Base-by-base conservation (phyloP, 805 yeast species). In the Candida germanica region DNA sequence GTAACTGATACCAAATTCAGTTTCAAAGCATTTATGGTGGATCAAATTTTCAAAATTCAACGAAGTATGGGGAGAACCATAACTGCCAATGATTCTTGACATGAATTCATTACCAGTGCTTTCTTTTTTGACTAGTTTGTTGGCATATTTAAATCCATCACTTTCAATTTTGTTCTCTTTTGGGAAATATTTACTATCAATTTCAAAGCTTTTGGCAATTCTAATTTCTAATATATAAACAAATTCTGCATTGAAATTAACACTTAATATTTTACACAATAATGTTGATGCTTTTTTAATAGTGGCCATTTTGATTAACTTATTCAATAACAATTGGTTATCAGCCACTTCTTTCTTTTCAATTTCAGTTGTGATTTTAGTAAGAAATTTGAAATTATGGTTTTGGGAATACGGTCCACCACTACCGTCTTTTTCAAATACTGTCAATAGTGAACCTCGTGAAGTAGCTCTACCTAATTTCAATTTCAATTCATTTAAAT, bases 341-440 rank as follows among this genome's bases (percentile, higher is more conserved):
- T 29, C 32, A 7, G 22, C 27, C 4, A 26, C 10, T 21, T 39
- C 44, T 15, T 30, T 32, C 15, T 26, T 33, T 33, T 44, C 51
- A 24, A 34, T 47, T 26, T 36, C 38, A 9, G 31, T 41, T 9
- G 35, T 35, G 1, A 30, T 43, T 27, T 41, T 39, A 15, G 35
- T 33, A 16, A 44, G 23, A 44, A 70, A 68, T 39, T 72, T 58
- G 36, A 76, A 65, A 38, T 61, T 68, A 31, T 63, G 61, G 44
- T 73, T 73, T 36, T 66, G 79, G 3, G 67, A 61, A 46, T 78
- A 79, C n/a, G 80, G 73, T 11, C 72, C 70, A 11, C 84, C 85
- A 5, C 83, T 75, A 0, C 83, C 83, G 56, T 79, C 84, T 41
- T 70, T 71, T 45, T 79, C 85, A 52, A 75, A 78, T 1, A 77